Conservation (phyloP, 768 basidiomycete species). For the Dioszegia hungarica region DNA sequence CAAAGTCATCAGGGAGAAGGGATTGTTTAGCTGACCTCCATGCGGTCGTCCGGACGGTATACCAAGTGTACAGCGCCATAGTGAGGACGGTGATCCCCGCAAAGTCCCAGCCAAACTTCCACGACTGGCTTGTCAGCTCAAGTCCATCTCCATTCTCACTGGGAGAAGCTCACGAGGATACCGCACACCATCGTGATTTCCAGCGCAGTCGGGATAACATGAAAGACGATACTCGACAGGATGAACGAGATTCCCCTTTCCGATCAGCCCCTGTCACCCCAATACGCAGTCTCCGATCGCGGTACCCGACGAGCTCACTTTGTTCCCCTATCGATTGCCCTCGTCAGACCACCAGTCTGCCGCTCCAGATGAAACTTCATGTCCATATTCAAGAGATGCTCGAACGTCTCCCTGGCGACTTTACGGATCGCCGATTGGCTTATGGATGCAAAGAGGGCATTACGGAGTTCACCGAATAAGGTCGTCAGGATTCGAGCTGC, state of each 20-base stretch:
- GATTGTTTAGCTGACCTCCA: no score
- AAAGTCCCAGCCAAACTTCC: slow-evolving; percentile 96
- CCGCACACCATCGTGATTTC: slow-evolving; percentile 97
- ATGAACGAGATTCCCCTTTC: slow-evolving; percentile 90
- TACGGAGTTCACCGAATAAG: slow-evolving; percentile 83
- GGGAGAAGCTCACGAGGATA: slow-evolving; percentile 66
- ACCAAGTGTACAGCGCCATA: slow-evolving; percentile 91
- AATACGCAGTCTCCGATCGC: background rate
- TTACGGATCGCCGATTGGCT: slow-evolving; percentile 90
- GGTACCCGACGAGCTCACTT: slow-evolving; percentile 61
- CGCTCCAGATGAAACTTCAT: slow-evolving; percentile 85
- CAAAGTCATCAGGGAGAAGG: no score
- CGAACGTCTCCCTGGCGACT: slow-evolving; percentile 92
- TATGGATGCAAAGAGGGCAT: slow-evolving; percentile 92
- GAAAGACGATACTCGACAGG: slow-evolving; percentile 84
- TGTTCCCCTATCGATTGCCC: slow-evolving; percentile 95
- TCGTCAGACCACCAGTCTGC: slow-evolving; percentile 90
- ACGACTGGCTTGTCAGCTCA: slow-evolving; percentile 59
- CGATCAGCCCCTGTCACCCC: slow-evolving; percentile 3
- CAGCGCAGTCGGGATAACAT: slow-evolving; percentile 89
- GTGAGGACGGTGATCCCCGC: slow-evolving; percentile 81
- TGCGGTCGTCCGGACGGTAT: slow-evolving; percentile 89
- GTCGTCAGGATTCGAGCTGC: slow-evolving; percentile 83
- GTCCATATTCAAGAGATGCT: slow-evolving; percentile 84
- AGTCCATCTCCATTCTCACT: background rate